phyloP scores from a whole-genome alignment of 768 basidiomycete species.

The Leccinum imitatum region DNA sequence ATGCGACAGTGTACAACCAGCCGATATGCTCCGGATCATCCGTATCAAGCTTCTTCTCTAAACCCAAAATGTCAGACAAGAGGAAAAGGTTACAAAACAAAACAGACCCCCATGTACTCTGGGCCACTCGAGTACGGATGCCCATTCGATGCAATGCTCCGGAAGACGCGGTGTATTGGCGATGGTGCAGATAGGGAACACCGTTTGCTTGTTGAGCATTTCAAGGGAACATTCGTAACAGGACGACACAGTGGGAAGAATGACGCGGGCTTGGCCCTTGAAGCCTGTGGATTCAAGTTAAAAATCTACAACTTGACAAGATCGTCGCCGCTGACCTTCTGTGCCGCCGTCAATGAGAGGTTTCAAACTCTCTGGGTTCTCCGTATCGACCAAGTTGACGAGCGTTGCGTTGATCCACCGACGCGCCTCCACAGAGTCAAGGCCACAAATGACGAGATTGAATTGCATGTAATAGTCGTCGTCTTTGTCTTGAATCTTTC shows the following conservation, averaged over 20 bases:
- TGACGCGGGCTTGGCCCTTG: slow-evolving; percentile 97
- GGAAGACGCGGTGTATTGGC: slow-evolving; percentile 98
- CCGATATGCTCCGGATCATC: slow-evolving; percentile 96
- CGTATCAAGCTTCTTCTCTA: slow-evolving; percentile 92
- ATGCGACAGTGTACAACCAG: slow-evolving; percentile 85
- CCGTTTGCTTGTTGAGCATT: slow-evolving; percentile 96
- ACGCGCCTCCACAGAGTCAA: slow-evolving; percentile 95
- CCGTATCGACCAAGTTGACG: slow-evolving; percentile 91
- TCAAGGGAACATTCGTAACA: slow-evolving; percentile 99
- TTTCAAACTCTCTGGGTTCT: slow-evolving; percentile 89
- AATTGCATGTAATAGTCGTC: slow-evolving; percentile 96
- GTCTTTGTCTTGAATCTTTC: slow-evolving; percentile 97
- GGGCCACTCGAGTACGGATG: slow-evolving; percentile 99
- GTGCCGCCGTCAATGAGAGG: slow-evolving; percentile 98
- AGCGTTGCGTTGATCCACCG: slow-evolving; percentile 99
- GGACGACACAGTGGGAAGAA: slow-evolving; percentile 90
- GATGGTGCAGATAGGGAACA: slow-evolving; percentile 98
- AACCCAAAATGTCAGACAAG: slow-evolving; percentile 6
- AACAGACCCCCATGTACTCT: slow-evolving; percentile 76
- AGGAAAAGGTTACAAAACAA: neutral
- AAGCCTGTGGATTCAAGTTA: slow-evolving; percentile 60
- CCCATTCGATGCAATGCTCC: slow-evolving; percentile 99
- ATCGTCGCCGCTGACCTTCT: slow-evolving; percentile 60
- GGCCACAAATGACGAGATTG: slow-evolving; percentile 93
- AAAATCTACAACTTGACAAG: neutral